Conservation (phyloP, 345 rosid genomes). For the Arabidopsis thaliana region DNA sequence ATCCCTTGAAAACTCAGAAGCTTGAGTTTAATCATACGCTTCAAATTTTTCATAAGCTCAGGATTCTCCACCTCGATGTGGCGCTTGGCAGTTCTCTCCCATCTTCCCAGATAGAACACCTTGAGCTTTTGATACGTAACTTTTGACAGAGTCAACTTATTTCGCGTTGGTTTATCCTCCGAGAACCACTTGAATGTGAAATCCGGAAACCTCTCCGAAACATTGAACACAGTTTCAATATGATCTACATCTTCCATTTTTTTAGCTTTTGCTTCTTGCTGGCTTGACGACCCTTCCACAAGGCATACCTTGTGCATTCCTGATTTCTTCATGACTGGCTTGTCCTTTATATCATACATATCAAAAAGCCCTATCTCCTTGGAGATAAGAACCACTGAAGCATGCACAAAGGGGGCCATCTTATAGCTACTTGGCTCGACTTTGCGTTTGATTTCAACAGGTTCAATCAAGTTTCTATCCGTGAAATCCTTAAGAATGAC, state of each 20-base stretch:
- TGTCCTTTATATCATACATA: constrained; percentile 22
- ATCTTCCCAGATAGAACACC: constrained; percentile 57
- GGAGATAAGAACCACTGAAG: constrained; percentile 50
- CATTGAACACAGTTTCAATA: constrained; percentile 53
- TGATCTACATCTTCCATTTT: background rate
- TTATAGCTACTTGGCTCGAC: constrained; percentile 42
- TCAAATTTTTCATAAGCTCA: constrained; percentile 40
- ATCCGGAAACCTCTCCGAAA: constrained; percentile 54
- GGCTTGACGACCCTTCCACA: constrained; percentile 41
- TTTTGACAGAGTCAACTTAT: background rate
- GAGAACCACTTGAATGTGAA: constrained; percentile 51
- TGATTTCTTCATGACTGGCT: constrained; percentile 33
- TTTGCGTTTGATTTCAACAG: constrained; percentile 45
- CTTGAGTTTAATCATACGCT: constrained; percentile 43
- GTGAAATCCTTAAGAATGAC: constrained; percentile 28
- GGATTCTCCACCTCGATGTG: constrained; percentile 54
- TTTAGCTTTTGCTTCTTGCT: constrained; percentile 27
- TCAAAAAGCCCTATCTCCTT: constrained; percentile 29
- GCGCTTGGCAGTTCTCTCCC: constrained; percentile 49
- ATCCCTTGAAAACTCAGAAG: constrained; percentile 65
- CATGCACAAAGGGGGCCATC: constrained; percentile 54
- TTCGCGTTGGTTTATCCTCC: constrained; percentile 4
- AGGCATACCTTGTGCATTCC: constrained; percentile 49
- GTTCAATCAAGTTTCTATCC: constrained; percentile 43
- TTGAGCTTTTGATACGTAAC: constrained; percentile 7